These are phyloP conservation scores for Populus alba DNA, from an alignment of 345 rosid species.

Conservation along the genomic window DNA sequence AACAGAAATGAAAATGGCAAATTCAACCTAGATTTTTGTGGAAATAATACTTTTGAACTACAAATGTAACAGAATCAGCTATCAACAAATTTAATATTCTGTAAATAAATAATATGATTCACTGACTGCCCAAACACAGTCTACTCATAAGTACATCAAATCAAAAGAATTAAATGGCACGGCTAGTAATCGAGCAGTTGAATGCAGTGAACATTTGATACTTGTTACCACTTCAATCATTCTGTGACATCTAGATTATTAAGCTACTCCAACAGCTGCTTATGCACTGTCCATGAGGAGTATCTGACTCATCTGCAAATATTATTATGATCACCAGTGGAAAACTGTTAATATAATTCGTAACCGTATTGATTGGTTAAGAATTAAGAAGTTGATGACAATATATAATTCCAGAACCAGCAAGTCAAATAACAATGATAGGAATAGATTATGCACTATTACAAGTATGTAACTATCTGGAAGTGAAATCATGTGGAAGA, in stretches of 20 bases:
- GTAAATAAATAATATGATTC: not conserved
- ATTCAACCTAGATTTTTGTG: not conserved
- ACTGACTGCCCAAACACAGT: not conserved
- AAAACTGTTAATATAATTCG: too few relatives aligned
- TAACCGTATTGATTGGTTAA: too few relatives aligned
- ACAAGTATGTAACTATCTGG: too few relatives aligned
- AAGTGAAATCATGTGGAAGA: too few relatives aligned
- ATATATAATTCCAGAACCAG: too few relatives aligned
- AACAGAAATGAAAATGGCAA: not conserved
- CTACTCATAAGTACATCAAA: not conserved
- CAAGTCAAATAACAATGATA: too few relatives aligned
- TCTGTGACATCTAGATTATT: not conserved
- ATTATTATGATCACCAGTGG: too few relatives aligned
- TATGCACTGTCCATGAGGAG: not conserved
- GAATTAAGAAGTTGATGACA: too few relatives aligned
- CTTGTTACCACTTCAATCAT: slow-evolving; percentile 1
- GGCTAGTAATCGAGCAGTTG: not conserved
- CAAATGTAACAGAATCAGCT: not conserved
- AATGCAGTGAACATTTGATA: slow-evolving; percentile 10
- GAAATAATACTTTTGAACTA: not conserved
- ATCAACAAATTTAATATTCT: slow-evolving; percentile 7
- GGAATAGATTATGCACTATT: too few relatives aligned
- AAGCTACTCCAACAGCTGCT: not conserved
- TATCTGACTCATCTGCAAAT: slow-evolving; percentile 26
- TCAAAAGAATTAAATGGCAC: not conserved